Evolutionary conservation across 345 rosid genomes (phyloP).

Genomic region (Atalantia buxifolia): DNA sequence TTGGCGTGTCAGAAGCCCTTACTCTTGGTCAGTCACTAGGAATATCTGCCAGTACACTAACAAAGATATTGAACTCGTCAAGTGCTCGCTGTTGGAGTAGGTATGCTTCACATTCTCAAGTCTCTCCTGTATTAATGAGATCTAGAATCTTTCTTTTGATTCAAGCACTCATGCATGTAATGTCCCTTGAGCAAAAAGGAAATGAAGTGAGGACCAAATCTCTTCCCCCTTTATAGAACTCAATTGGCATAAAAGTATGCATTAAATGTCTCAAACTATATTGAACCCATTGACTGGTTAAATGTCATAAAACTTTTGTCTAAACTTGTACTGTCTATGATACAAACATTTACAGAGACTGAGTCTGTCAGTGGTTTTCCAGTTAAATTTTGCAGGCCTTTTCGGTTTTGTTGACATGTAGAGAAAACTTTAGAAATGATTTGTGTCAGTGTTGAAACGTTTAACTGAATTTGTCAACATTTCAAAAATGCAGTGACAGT

Average conservation of each 20-base stretch:
- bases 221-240: not conserved
- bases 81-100: constrained; percentile 95
- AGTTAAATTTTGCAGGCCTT: not conserved
- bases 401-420: not conserved
- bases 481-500: constrained; percentile 51
- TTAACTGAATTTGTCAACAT: constrained; percentile 11
- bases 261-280: not conserved
- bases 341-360: not conserved
- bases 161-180: not conserved
- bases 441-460: not conserved
- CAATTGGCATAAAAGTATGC: not conserved
- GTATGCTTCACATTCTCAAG: constrained; percentile 30
- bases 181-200: not conserved
- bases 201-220: not conserved
- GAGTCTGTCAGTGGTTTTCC: not conserved
- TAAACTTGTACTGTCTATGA: not conserved
- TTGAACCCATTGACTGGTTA: not conserved
- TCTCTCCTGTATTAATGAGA: not conserved
- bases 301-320: not conserved
- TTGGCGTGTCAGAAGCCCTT: constrained; percentile 90
- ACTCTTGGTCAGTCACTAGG: constrained; percentile 90
- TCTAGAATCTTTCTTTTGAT: not conserved
- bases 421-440: not conserved
- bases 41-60: constrained; percentile 56
- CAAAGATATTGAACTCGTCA: constrained; percentile 80